phyloP scores from a whole-genome alignment of 176 grass and related monocot genomes.

The Carex littledalei region DNA sequence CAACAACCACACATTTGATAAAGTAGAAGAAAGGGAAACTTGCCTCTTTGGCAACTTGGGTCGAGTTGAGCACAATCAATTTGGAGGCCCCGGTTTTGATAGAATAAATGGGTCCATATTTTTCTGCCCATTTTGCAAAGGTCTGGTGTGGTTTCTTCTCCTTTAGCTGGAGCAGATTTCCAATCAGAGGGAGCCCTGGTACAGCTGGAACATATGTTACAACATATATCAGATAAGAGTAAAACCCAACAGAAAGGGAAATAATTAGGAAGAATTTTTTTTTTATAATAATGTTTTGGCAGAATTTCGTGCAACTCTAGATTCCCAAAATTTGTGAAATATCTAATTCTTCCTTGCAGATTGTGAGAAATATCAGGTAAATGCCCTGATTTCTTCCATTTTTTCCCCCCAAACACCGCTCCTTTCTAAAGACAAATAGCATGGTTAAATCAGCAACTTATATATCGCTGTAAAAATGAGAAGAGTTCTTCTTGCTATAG shows the following conservation, averaged over 20 bases:
- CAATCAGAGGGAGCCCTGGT: slow-evolving; percentile 71
- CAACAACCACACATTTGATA: not conserved
- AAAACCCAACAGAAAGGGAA: not conserved
- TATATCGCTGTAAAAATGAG: not conserved
- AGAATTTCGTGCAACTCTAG: not conserved
- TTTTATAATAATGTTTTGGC: not conserved
- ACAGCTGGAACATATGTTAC: slow-evolving; percentile 44
- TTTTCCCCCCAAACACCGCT: not conserved
- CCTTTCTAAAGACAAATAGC: not conserved
- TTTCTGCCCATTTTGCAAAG: slow-evolving; percentile 70
- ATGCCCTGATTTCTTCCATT: not conserved
- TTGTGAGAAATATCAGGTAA: not conserved
- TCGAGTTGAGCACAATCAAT: slow-evolving; percentile 72
- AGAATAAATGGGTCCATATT: slow-evolving; percentile 74
- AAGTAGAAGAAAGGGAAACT: not conserved
- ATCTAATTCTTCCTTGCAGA: not conserved
- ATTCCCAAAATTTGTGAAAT: not conserved
- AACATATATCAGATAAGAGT: not conserved
- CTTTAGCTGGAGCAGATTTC: slow-evolving; percentile 79
- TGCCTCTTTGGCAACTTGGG: slow-evolving; percentile 78
- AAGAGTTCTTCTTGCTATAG: not conserved
- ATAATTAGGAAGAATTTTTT: not conserved
- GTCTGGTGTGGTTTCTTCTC: slow-evolving; percentile 80
- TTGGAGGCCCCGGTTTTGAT: slow-evolving; percentile 56
- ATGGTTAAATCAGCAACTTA: not conserved